phyloP scores from a whole-genome alignment of 331 rosid genomes.

The Malus hybrid region DNA sequence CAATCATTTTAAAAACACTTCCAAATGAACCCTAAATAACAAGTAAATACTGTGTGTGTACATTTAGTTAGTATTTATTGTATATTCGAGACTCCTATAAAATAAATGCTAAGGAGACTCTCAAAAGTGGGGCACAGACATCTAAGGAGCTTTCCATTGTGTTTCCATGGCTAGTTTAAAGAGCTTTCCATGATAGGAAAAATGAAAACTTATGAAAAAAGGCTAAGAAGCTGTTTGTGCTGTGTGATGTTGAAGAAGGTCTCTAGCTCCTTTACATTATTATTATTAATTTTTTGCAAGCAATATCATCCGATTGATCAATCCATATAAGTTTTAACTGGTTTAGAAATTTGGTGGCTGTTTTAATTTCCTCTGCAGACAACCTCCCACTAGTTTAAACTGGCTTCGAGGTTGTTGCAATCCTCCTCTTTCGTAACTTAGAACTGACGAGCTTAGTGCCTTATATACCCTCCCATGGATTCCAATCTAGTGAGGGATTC shows the following conservation, averaged over 20 bases:
- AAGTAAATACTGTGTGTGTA: too few species aligned
- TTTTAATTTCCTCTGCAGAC: constrained; percentile 37
- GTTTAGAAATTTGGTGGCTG: not conserved
- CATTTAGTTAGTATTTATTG: too few species aligned
- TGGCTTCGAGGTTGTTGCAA: constrained; percentile 90
- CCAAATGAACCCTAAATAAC: too few species aligned
- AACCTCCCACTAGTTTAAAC: constrained; percentile 99
- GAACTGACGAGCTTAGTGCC: not conserved
- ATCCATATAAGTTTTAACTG: not conserved
- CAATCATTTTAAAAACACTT: too few species aligned
- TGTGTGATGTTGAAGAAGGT: too few species aligned
- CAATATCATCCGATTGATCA: constrained; percentile 24
- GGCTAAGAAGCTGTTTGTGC: too few species aligned
- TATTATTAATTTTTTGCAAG: constrained; percentile 51
- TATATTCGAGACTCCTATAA: too few species aligned
- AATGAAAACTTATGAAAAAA: constrained; percentile 38
- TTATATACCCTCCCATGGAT: not conserved
- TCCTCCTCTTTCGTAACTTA: not conserved
- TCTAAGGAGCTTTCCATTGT: constrained; percentile 77
- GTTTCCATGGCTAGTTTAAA: too few species aligned
- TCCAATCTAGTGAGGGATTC: not conserved
- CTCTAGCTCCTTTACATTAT: too few species aligned
- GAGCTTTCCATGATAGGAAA: too few species aligned
- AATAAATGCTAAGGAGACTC: too few species aligned
- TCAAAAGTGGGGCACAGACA: constrained; percentile 33